These are phyloP conservation scores for Akanthomyces uredinophilus DNA, from an alignment of 2,329 filamentous ascomycete species.

Conservation along the genomic window DNA sequence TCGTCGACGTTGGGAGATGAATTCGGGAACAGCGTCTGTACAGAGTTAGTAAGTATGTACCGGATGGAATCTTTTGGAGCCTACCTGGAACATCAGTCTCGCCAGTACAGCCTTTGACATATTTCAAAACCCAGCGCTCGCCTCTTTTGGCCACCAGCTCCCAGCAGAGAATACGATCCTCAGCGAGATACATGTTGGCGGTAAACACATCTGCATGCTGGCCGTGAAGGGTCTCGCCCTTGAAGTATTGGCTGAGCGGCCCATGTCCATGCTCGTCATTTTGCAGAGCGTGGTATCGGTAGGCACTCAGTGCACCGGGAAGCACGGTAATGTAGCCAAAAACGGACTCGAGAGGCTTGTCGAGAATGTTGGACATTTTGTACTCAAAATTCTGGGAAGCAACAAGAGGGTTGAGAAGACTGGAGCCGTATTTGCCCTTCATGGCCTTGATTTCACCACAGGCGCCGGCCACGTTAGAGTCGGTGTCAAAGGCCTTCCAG, in stretches of 20 bases:
- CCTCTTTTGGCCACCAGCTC: constrained; percentile 92
- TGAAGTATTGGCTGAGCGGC: constrained; percentile 96
- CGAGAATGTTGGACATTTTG: constrained; percentile 98
- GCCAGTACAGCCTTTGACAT: constrained; percentile 92
- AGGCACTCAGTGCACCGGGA: constrained; percentile 90
- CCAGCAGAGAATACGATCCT: constrained; percentile 88
- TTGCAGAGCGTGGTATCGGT: constrained; percentile 91
- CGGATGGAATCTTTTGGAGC: constrained; percentile 23
- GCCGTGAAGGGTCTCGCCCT: constrained; percentile 93
- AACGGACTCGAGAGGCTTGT: constrained; percentile 93
- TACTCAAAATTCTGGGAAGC: constrained; percentile 99
- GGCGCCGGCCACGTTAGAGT: constrained; percentile 94
- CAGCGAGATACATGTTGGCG: constrained; percentile 90
- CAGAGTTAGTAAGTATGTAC: background rate
- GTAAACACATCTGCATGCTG: constrained; percentile 96
- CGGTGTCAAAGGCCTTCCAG: constrained; percentile 98
- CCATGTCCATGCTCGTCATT: constrained; percentile 96
- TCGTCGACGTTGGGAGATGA: constrained; percentile 90
- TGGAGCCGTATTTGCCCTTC: constrained; percentile 77
- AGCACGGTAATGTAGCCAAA: constrained; percentile 98
- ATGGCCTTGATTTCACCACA: constrained; percentile 98
- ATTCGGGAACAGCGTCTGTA: constrained; percentile 84
- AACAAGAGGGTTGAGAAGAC: constrained; percentile 87
- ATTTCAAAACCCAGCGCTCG: constrained; percentile 96
- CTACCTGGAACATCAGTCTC: constrained; percentile 96